These are phyloP conservation scores for Inga laurina DNA, from an alignment of 306 rosid species.

Conservation along the genomic window DNA sequence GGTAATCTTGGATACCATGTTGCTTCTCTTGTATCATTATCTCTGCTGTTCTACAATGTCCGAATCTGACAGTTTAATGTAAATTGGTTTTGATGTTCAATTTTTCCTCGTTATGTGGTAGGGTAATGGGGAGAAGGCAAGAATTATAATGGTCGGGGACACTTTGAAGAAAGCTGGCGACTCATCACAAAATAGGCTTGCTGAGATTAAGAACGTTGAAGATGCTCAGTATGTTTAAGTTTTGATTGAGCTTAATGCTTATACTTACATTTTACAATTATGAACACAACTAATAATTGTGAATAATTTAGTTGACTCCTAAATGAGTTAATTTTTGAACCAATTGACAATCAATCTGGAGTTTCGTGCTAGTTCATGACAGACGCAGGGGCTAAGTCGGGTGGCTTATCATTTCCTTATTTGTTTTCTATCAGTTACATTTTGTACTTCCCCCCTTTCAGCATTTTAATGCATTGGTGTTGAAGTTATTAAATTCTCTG, in stretches of 20 bases:
- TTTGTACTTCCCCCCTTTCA: not conserved
- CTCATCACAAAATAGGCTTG: slow-evolving; percentile 57
- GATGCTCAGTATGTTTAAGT: slow-evolving; percentile 59
- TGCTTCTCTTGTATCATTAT: not conserved
- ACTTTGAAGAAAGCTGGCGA: slow-evolving; percentile 82
- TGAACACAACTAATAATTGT: not conserved
- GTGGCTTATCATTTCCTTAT: not conserved
- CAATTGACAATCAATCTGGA: not conserved
- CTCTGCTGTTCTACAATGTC: not conserved
- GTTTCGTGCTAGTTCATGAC: slow-evolving; percentile 2
- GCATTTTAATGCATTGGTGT: not conserved
- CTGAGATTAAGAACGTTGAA: slow-evolving; percentile 59
- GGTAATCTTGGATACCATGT: slow-evolving; percentile 38
- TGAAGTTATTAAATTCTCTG: not conserved
- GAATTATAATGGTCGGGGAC: slow-evolving; percentile 95
- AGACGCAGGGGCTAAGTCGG: not conserved
- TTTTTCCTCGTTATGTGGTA: slow-evolving; percentile 20
- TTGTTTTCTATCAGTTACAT: slow-evolving; percentile 1
- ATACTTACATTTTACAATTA: not conserved
- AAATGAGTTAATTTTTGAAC: not conserved
- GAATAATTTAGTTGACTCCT: not conserved
- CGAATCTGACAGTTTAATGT: not conserved
- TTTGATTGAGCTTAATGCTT: not conserved
- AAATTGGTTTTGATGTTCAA: not conserved
- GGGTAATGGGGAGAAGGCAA: slow-evolving; percentile 93